Evolutionary conservation across 805 yeast genomes (phyloP), one percentile per base, ranked within the genome.

Genomic region (Metschnikowia drakensbergensis): DNA sequence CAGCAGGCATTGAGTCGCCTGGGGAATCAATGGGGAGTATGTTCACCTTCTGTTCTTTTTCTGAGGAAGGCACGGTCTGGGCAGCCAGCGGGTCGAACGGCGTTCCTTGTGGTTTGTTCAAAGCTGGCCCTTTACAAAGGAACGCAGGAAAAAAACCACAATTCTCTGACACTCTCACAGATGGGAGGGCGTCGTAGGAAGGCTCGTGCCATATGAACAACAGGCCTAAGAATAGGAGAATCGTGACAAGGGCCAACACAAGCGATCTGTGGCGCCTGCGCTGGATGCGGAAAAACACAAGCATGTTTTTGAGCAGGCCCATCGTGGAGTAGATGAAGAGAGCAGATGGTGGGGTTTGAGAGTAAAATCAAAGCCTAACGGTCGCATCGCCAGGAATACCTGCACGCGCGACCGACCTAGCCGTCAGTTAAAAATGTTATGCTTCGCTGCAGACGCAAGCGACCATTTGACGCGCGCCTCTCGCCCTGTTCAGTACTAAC

Each of bases 391-490:
- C 10, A 3, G n/a, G 13, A 28, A 10, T 29, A 29, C 42, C 25
- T 27, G 33, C 33, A 36, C 17, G 42, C 80, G 28, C 72, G 40
- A 17, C 17, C 17, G 17, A 17, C 17, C 17, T 17, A 17, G 2
- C 17, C 17, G 17, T 17, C 17, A 17, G 17, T 11, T 4, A 13
- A 3, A 9, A 5, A 13, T 25, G 3, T 13, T 23, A 36, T 11
- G 38, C n/a, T 6, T 28, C 38, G 28, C 10, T 36, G 23, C 28
- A 36, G 10, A 23, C 22, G 11, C 26, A 36, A 36, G 10, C 3
- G 27, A 17, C 5, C 23, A 5, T 10, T 17, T 11, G 25, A 11
- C 2, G 6, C 38, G 38, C 28, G 10, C 11, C 27, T 3, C 23
- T 23, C 6, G 5, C 3, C n/a, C 10, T 31, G 33, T n/a, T 11